Evolutionary conservation across 331 rosid species (phyloP).

Genomic region (Pyrus hybrid): DNA sequence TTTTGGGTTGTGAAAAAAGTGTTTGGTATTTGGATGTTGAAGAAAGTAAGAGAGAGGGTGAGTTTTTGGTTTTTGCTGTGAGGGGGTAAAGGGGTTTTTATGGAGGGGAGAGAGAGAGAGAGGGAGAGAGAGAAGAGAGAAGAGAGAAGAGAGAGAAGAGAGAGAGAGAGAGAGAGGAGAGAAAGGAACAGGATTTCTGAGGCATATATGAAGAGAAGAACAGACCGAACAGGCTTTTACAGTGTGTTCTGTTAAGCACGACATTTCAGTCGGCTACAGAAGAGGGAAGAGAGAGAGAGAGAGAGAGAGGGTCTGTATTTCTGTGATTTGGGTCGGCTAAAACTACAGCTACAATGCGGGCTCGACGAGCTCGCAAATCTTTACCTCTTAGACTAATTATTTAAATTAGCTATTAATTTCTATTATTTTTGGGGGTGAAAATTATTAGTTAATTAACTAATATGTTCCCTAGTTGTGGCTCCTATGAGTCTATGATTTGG

Average conservation of each 20-base stretch:
- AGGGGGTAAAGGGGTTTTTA: constrained; percentile 2
- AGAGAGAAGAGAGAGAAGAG: too few species aligned
- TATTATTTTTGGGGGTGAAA: not conserved
- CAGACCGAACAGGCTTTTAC: constrained; percentile 57
- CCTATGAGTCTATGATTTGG: not conserved
- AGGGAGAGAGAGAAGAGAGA: too few species aligned
- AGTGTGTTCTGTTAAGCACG: constrained; percentile 58
- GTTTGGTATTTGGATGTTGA: not conserved
- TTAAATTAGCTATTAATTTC: too few species aligned
- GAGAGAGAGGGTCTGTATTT: constrained; percentile 15
- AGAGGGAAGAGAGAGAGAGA: too few species aligned
- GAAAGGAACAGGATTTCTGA: constrained; percentile 16
- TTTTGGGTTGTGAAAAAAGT: not conserved
- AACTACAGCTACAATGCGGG: constrained; percentile 30
- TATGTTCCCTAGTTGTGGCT: too few species aligned
- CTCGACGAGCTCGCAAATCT: not conserved
- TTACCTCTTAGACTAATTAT: not conserved
- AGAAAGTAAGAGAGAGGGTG: not conserved
- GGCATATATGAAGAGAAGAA: constrained; percentile 54
- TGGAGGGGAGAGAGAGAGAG: not conserved
- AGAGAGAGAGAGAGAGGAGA: too few species aligned
- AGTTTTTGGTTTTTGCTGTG: not conserved
- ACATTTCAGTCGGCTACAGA: constrained; percentile 74
- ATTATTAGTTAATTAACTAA: not conserved
- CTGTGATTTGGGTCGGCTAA: constrained; percentile 50